Evolutionary conservation across 345 rosid species (phyloP).

Genomic region (Hibiscus tridactylites): DNA sequence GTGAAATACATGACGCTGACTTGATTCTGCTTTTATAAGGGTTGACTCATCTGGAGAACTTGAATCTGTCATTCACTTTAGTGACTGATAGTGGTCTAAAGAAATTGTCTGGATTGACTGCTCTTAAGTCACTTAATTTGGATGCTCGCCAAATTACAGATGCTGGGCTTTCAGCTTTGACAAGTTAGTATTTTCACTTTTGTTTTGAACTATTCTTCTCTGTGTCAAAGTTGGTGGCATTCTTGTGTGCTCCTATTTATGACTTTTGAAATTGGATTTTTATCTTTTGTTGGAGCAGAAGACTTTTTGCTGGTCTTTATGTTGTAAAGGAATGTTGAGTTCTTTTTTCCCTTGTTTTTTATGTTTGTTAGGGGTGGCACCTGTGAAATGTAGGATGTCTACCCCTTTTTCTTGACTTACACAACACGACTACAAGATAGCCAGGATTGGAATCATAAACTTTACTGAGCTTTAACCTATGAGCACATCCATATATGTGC

Average conservation of each 20-base stretch:
- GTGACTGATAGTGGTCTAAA: conserved; percentile 31
- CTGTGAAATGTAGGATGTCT: not conserved
- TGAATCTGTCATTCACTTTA: conserved; percentile 47
- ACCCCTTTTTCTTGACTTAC: not conserved
- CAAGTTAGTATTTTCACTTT: conserved; percentile 29
- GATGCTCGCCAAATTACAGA: conserved; percentile 49
- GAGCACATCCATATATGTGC: not conserved
- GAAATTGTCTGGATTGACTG: conserved; percentile 27
- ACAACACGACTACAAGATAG: not conserved
- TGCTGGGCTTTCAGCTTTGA: conserved; percentile 44
- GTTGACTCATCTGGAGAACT: conserved; percentile 42
- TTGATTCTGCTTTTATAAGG: conserved; percentile 20
- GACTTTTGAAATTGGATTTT: not conserved
- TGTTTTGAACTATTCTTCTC: not conserved
- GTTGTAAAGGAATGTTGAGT: not conserved
- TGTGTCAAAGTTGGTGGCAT: not conserved
- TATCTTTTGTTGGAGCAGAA: not conserved
- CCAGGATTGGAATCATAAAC: not conserved
- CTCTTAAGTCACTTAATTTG: conserved; percentile 51
- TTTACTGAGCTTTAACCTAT: not conserved
- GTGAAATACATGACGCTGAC: not conserved
- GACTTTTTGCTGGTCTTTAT: not conserved
- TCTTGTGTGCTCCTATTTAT: not conserved
- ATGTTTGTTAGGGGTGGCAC: not conserved
- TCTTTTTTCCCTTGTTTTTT: not conserved